Base-by-base conservation (phyloP, 768 basidiomycete species). In the Tylopilus sp. region DNA sequence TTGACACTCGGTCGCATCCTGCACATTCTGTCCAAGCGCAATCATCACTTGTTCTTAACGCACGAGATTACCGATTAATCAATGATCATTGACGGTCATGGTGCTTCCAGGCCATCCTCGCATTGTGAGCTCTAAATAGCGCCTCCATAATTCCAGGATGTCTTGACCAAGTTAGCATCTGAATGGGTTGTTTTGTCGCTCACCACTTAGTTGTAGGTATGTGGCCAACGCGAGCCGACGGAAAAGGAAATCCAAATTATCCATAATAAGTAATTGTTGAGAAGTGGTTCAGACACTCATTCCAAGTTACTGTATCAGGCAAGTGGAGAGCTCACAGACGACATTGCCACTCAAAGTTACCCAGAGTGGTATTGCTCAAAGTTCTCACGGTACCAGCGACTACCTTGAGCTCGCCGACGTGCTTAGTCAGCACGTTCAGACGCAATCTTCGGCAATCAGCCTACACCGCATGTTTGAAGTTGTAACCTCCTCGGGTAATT, bases 401-500 rank as follows among this genome's bases (percentile, higher is more conserved):
- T 56, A 48, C 58, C 59, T 21, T 47, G 57, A 57, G 55, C 44
- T 56, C 42, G 64, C 67, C 71, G 64, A 68, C 69, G 53, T 53
- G 69, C 26, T 13, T 57, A 52, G 26, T 69, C 69, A 67, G 3
- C 68, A 71, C 68, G 45, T 57, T 47, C 51, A 42, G 41, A 58
- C 40, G 57, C 70, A 66, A 71, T 70, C 68, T 28, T n/a, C 28
- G 41, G 43, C 55, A 34, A 55, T 59, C 57, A 5, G 28, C 43
- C 3, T 30, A 29, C 29, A 61, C 63, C 64, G 68, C 69, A 67
- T 54, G 21, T 22, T 11, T 11, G 0, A 0, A 30, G 30, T 55
- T 55, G 53, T 68, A 57, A 50, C 68, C 57, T 59, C 34, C 16
- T 61, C 48, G 61, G 63, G 69, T 65, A 70, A 70, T 46, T 63